These are phyloP conservation scores for Phytophthora idaei DNA, from an alignment of 352 stramenopile genomes.

Conservation along the genomic window DNA sequence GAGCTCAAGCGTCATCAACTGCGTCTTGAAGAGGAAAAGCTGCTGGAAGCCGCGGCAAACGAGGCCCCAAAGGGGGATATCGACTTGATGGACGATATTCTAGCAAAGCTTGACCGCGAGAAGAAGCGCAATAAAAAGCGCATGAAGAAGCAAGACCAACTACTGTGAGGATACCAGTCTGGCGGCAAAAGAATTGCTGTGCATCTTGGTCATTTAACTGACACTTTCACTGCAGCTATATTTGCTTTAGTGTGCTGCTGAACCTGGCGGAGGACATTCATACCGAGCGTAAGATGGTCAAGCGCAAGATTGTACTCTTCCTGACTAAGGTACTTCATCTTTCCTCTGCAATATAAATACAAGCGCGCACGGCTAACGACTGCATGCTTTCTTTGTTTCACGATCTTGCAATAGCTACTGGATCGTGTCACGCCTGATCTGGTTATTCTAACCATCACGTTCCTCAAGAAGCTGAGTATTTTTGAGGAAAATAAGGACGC, in stretches of 20 bases:
- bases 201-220: not conserved
- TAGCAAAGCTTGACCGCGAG: slow-evolving; percentile 77
- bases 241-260: slow-evolving; percentile 94
- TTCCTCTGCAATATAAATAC: not conserved
- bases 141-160: slow-evolving; percentile 93
- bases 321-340: slow-evolving; percentile 59
- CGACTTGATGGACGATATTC: slow-evolving; percentile 31
- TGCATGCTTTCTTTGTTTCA: slow-evolving; percentile 7
- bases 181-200: not conserved
- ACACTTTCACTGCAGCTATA: slow-evolving; percentile 44
- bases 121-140: slow-evolving; percentile 89
- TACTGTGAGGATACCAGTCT: slow-evolving; percentile 67
- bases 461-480: slow-evolving; percentile 95
- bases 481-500: slow-evolving; percentile 96
- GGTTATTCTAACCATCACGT: slow-evolving; percentile 89
- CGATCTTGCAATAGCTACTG: slow-evolving; percentile 63
- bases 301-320: slow-evolving; percentile 89
- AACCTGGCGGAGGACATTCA: slow-evolving; percentile 95
- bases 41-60: slow-evolving; percentile 43
- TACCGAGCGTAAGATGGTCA: slow-evolving; percentile 96
- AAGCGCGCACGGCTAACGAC: not conserved
- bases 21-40: slow-evolving; percentile 70
- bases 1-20: slow-evolving; percentile 92
- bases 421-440: slow-evolving; percentile 88
- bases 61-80: slow-evolving; percentile 28